A percentile compares a stretch with the other conserved stretches of the same genome.
These are phyloP conservation scores for Candida bentonensis DNA, from an alignment of 805 yeast species.

Conservation along the genomic window DNA sequence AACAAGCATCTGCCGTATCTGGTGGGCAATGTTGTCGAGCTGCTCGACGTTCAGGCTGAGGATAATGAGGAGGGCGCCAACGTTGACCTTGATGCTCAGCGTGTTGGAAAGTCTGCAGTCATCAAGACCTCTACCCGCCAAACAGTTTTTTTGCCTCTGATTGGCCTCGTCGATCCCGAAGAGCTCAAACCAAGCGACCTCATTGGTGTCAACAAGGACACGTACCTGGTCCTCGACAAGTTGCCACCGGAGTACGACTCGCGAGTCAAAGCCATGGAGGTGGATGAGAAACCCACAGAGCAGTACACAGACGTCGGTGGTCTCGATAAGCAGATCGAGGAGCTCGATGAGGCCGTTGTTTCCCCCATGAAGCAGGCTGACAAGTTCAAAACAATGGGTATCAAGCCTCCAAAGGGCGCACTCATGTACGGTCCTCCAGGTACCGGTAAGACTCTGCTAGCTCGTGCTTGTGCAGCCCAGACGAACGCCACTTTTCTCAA, in stretches of 20 bases:
- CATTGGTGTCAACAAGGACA: conserved; percentile 95
- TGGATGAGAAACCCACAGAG: conserved; percentile 96
- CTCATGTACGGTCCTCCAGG: conserved; percentile 96
- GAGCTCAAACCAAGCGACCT: conserved; percentile 93
- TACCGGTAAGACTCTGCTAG: conserved; percentile 94
- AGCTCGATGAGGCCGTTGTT: conserved; percentile 94
- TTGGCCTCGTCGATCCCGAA: conserved; percentile 87
- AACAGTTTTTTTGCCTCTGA: conserved; percentile 88
- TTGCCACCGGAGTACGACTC: conserved; percentile 96
- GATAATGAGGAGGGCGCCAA: conserved; percentile 83
- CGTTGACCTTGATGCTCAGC: conserved; percentile 79
- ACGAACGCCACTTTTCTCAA: conserved; percentile 94
- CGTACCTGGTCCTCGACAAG: conserved; percentile 83
- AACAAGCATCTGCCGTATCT: conserved; percentile 91
- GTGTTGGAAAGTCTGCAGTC: conserved; percentile 94
- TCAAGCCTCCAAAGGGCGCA: conserved; percentile 97
- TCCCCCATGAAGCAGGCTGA: conserved; percentile 98
- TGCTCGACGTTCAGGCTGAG: conserved; percentile 75
- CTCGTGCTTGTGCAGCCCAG: conserved; percentile 98
- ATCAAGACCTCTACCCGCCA: conserved; percentile 96
- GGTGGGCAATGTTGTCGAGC: conserved; percentile 93
- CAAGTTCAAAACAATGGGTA: conserved; percentile 84
- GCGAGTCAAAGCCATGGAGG: conserved; percentile 98
- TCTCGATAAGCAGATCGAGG: conserved; percentile 94
- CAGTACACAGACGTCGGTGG: conserved; percentile 98